Conservation (phyloP, 306 rosid species). For the Canavalia gladiata region DNA sequence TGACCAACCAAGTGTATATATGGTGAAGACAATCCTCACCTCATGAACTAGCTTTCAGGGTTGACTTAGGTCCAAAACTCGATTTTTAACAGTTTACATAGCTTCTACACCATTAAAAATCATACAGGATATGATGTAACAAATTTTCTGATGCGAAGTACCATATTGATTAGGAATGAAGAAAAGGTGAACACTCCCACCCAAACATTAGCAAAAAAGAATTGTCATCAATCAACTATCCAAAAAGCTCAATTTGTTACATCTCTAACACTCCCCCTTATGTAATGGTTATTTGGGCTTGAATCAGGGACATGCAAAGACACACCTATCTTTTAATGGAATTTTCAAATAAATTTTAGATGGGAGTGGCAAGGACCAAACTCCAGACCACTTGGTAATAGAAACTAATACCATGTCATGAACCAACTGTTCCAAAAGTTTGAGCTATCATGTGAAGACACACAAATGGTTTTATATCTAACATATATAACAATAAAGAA, state of each 20-base stretch:
- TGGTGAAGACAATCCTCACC: too few relatives aligned
- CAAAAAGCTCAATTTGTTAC: neutral
- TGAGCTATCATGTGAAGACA: neutral
- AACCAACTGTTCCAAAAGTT: neutral
- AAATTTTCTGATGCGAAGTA: neutral
- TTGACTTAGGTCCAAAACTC: too few relatives aligned
- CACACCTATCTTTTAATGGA: neutral
- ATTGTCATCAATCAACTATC: neutral
- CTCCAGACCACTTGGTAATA: neutral
- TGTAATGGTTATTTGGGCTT: neutral
- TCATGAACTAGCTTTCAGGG: too few relatives aligned
- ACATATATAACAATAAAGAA: constrained; percentile 11
- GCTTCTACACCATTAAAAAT: constrained; percentile 16
- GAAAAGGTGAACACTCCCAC: constrained; percentile 24
- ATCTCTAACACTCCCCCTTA: neutral
- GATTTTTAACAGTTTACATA: neutral
- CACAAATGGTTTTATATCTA: neutral
- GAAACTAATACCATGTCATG: neutral
- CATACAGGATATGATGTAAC: constrained; percentile 12
- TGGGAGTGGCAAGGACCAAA: neutral
- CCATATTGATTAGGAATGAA: constrained; percentile 1
- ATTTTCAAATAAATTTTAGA: neutral
- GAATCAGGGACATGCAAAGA: neutral
- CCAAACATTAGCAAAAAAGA: constrained; percentile 29
- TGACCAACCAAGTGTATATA: too few relatives aligned